These are phyloP conservation scores for Thalassiosira ordinaria DNA, from an alignment of 352 stramenopile genomes.

Conservation along the genomic window DNA sequence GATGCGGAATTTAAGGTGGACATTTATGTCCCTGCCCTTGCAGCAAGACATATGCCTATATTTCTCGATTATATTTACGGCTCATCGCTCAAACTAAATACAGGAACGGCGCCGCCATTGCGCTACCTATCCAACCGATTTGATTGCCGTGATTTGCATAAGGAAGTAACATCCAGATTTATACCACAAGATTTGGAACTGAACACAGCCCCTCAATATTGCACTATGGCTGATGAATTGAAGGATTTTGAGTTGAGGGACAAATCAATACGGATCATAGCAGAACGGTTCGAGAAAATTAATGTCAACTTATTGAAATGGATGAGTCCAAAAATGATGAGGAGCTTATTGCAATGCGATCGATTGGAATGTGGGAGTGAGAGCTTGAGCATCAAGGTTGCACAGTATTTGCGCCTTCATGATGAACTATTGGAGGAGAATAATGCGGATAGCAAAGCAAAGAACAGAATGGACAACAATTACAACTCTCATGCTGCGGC, in stretches of 20 bases:
- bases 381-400: constrained; percentile 42
- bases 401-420: constrained; percentile 30
- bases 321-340: constrained; percentile 47
- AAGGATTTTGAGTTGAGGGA: constrained; percentile 53
- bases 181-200: constrained; percentile 46
- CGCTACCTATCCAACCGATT: constrained; percentile 54
- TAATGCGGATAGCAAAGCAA: constrained; percentile 8
- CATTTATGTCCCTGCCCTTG: constrained; percentile 45
- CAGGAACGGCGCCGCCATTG: constrained; percentile 31
- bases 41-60: constrained; percentile 32
- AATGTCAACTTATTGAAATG: constrained; percentile 28
- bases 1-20: constrained; percentile 35
- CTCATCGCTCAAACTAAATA: constrained; percentile 24
- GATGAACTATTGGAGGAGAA: constrained; percentile 5
- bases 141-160: constrained; percentile 46
- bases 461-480: too few species aligned
- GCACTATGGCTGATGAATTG: constrained; percentile 42
- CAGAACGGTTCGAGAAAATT: constrained; percentile 50
- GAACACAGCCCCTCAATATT: constrained; percentile 40
- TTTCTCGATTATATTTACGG: constrained; percentile 60
- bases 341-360: constrained; percentile 52
- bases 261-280: constrained; percentile 37
- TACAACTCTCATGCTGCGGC: not conserved
- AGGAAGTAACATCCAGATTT: constrained; percentile 36
- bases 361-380: constrained; percentile 30